These are phyloP conservation scores for Daedalea quercina DNA, from an alignment of 768 basidiomycete species.

Conservation along the genomic window DNA sequence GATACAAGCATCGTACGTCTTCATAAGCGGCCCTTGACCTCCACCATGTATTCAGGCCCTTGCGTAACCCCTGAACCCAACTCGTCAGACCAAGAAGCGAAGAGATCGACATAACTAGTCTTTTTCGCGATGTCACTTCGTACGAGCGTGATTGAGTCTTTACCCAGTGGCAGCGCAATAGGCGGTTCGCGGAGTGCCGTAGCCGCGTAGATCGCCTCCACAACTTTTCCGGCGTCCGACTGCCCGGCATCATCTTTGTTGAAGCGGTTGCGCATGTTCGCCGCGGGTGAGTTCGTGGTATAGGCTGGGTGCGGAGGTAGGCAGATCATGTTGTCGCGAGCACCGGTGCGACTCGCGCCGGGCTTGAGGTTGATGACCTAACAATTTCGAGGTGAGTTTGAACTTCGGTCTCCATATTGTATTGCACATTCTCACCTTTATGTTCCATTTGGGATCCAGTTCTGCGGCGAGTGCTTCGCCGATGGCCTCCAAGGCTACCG, in stretches of 20 bases:
- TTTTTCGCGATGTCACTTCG: neutral
- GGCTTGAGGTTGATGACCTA: neutral
- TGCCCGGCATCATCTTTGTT: neutral
- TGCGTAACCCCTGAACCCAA: too few relatives aligned
- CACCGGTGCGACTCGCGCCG: neutral
- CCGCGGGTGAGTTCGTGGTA: neutral
- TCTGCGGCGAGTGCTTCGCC: slow-evolving; percentile 32
- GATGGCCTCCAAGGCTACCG: slow-evolving; percentile 28
- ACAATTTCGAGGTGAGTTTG: neutral
- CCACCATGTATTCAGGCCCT: too few relatives aligned
- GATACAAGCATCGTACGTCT: too few relatives aligned
- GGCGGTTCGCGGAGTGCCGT: neutral
- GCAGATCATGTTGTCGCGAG: neutral
- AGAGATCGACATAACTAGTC: neutral
- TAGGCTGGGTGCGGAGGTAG: neutral
- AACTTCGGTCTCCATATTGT: too few relatives aligned
- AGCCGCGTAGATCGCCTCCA: neutral
- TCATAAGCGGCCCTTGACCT: too few relatives aligned
- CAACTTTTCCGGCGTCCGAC: neutral
- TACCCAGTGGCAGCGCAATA: neutral
- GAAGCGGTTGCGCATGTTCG: neutral
- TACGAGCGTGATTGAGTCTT: neutral
- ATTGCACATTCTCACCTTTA: slow-evolving; percentile 27
- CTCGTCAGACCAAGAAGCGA: neutral
- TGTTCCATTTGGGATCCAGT: slow-evolving; percentile 40